Base-by-base conservation (phyloP, 1,284 basidiomycete genomes). In the Pisolithus thermaeus region DNA sequence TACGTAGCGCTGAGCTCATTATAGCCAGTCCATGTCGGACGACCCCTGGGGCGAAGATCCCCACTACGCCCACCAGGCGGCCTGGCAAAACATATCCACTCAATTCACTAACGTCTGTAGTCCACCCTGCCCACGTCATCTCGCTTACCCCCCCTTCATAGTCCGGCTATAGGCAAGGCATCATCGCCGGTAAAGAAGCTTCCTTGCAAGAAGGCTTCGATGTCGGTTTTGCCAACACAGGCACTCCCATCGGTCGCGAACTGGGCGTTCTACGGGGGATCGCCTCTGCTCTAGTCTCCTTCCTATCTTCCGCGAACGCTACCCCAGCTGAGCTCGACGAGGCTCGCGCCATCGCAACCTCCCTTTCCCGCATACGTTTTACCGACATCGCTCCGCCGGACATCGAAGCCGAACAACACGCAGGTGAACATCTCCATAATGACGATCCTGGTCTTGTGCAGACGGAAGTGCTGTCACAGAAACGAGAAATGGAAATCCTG, bases 111-210 rank as follows among this genome's bases (percentile, higher is more conserved):
- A 82, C 61, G 84, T 85, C 63, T 8, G 27, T 43, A 16, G 2
- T 38, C 9, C 14, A 3, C 4, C 43, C 43, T 55, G 22, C 8
- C 28, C 39, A 30, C 37, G 6, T n/a, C 14, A 40, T n/a, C 35
- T 47, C 30, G 37, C 38, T 46, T 50, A 18, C 50, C 20, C 46
- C 38, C 40, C 45, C 22, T 43, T 55, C 41, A 59, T 53, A 94
- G 92, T 79, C 80, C 20, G 92, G 92, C 2, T 94, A 93, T 61
- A 81, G 91, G 16, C 90, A 93, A 67, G 92, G 91, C 25, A 92
- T 94, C 58, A 87, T 83, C 0, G 82, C 83, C 3, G 91, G 92
- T 9, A 94, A 94, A 66, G 87, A 92, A 67, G 73, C 76, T 1
- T 80, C 81, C 9, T 74, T 93, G 0, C 91, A 95, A 59, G 72